Conservation (phyloP, 139 green algal species). For the Marvania coccoides region DNA sequence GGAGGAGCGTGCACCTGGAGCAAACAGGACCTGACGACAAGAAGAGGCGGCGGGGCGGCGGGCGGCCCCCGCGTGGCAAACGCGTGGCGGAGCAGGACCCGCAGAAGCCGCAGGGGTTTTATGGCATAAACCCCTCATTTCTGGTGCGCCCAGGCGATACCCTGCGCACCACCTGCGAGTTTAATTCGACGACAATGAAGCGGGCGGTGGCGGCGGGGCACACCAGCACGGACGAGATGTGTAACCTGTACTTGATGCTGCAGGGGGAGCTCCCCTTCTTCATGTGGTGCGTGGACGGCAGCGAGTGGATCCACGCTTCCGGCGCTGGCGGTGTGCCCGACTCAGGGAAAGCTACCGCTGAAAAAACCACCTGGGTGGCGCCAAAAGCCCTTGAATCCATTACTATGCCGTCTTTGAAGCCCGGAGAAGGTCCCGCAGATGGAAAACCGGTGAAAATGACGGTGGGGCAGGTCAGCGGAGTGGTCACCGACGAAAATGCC, state of each 20-base stretch:
- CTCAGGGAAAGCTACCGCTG: neutral
- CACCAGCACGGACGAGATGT: slow-evolving; percentile 75
- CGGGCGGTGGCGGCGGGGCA: slow-evolving; percentile 5
- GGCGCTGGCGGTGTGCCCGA: slow-evolving; percentile 4
- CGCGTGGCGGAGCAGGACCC: slow-evolving; percentile 32
- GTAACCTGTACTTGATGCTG: slow-evolving; percentile 86
- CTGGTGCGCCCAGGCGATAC: slow-evolving; percentile 36
- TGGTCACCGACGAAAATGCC: slow-evolving; percentile 25
- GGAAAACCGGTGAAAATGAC: neutral
- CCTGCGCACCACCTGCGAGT: slow-evolving; percentile 63
- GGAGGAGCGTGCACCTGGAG: slow-evolving; percentile 40
- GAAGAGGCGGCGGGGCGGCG: neutral
- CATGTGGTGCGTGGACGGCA: slow-evolving; percentile 27
- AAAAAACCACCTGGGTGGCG: neutral
- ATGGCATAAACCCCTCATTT: slow-evolving; percentile 24
- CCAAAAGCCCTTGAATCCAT: neutral
- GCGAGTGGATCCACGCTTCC: neutral
- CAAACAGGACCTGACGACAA: neutral
- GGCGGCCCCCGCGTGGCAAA: neutral
- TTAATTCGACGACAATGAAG: slow-evolving; percentile 55
- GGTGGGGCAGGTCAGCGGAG: slow-evolving; percentile 26
- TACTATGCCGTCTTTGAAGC: neutral
- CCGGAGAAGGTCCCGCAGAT: neutral
- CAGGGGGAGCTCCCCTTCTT: slow-evolving; percentile 34
- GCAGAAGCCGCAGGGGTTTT: slow-evolving; percentile 66